Conservation (phyloP, 371 early-diverging fungal species). For the Mucor irregularis region DNA sequence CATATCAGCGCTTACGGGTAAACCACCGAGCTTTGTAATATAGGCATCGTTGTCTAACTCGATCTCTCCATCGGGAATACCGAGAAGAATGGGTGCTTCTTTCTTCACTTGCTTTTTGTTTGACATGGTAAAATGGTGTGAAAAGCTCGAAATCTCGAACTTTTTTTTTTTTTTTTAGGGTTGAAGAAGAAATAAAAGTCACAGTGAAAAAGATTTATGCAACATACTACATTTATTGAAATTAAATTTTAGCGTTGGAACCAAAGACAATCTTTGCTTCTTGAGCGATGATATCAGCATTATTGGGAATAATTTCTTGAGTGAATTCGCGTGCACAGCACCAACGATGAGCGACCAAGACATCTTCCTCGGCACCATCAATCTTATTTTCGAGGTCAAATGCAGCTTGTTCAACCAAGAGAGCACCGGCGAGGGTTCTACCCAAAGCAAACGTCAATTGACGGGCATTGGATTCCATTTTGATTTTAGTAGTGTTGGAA, state of each 20-base stretch:
- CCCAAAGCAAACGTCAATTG: constrained; percentile 57
- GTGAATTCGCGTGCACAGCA: constrained; percentile 23
- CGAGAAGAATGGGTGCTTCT: constrained; percentile 48
- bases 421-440: constrained; percentile 44
- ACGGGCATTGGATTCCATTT: constrained; percentile 50
- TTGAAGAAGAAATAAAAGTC: too few relatives aligned
- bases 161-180: too few relatives aligned
- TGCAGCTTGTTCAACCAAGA: constrained; percentile 53
- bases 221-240: not conserved
- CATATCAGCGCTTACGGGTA: constrained; percentile 52
- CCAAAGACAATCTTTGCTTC: constrained; percentile 46
- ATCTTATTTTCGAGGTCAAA: constrained; percentile 37
- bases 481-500: constrained; percentile 6
- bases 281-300: not conserved
- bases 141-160: too few relatives aligned
- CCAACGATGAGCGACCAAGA: constrained; percentile 30
- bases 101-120: constrained; percentile 25
- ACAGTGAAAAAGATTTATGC: too few relatives aligned
- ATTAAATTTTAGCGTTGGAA: constrained; percentile 31
- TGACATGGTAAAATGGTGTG: too few relatives aligned
- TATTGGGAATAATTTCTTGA: constrained; percentile 9
- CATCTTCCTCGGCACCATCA: constrained; percentile 25
- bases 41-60: constrained; percentile 62
- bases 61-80: constrained; percentile 66
- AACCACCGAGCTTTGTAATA: constrained; percentile 71